phyloP scores from a whole-genome alignment of 2,329 filamentous ascomycete species.

The Fusarium pseudocircinatum region DNA sequence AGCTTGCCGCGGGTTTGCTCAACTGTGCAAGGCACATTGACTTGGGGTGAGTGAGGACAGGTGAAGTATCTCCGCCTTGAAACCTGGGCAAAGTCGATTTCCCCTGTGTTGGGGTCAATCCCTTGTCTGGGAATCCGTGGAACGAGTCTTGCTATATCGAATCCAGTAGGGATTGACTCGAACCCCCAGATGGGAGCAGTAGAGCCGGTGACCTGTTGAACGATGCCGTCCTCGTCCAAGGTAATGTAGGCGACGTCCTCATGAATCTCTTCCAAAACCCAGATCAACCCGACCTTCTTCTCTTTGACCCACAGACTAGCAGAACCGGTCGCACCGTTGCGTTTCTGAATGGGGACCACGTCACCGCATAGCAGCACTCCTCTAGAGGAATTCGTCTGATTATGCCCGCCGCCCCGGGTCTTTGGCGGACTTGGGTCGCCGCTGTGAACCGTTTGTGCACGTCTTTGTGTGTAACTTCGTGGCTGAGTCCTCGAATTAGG shows the following conservation, averaged over 20 bases:
- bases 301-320: slow-evolving; percentile 99
- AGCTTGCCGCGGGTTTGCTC: slow-evolving; percentile 75
- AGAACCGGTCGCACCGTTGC: slow-evolving; percentile 89
- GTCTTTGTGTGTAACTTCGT: slow-evolving; percentile 63
- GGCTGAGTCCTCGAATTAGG: slow-evolving; percentile 68
- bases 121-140: slow-evolving; percentile 83
- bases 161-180: slow-evolving; percentile 71
- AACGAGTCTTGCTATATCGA: slow-evolving; percentile 80
- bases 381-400: slow-evolving; percentile 79
- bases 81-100: slow-evolving; percentile 81
- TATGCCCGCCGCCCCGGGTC: slow-evolving; percentile 65
- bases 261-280: slow-evolving; percentile 97
- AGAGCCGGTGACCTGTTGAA: slow-evolving; percentile 78
- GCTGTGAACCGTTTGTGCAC: slow-evolving; percentile 72
- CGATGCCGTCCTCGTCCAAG: slow-evolving; percentile 79
- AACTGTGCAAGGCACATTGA: slow-evolving; percentile 86
- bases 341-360: slow-evolving; percentile 97
- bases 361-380: slow-evolving; percentile 95
- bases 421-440: slow-evolving; percentile 65
- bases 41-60: slow-evolving; percentile 77
- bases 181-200: slow-evolving; percentile 87
- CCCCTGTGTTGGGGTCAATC: slow-evolving; percentile 74
- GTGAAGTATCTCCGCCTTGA: slow-evolving; percentile 82
- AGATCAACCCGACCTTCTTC: slow-evolving; percentile 91
- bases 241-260: slow-evolving; percentile 86